Base-by-base conservation (phyloP, 371 early-diverging fungal genomes). In the Vairimorpha apis region DNA sequence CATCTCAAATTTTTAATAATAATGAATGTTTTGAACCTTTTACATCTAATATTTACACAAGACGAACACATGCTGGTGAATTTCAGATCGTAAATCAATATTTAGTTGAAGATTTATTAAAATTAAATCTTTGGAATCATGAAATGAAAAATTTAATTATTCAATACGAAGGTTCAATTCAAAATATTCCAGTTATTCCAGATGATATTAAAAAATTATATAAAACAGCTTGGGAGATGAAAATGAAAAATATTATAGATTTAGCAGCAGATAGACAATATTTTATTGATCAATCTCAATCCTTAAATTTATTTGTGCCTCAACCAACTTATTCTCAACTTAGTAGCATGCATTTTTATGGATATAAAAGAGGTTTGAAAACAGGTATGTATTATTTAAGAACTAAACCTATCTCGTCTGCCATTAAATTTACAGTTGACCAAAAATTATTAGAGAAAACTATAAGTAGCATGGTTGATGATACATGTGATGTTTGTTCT, bases 361-460 rank as follows among this genome's bases (percentile, higher is more conserved):
- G 94, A 13, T 96, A 94, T 93, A 90, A 90, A 85, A 89, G 88
- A 83, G 96, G 96, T 1, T 86, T 98, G 49, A 98, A 98, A 88
- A 98, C 99, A 8, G 99, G 98, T 72, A 94, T 95, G 94, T 98
- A 98, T 86, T 98, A 98, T 80, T 85, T 98, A 59, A 89, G 99
- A 64, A 90, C 95, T 2, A 87, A 92, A 45, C 97, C 99, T 18
- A 92, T 94, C 13, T 91, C 88, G 13, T 94, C 93, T 75, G 96
- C 99, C 12, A 96, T 97, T 86, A 92, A 98, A 87, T 93, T 92
- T 73, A 89, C 83, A 13, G 84, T 84, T 18, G 82, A 84, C 60
- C 75, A 80, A 51, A 72, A 76, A 53, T 49, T 76, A 30, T 62
- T 73, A 23, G 64, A 70, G 37, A 67, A 67, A 49, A 67, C 74